These are phyloP conservation scores for Hansenula lynferdii DNA, from an alignment of 1,139 yeast genomes.

Conservation along the genomic window DNA sequence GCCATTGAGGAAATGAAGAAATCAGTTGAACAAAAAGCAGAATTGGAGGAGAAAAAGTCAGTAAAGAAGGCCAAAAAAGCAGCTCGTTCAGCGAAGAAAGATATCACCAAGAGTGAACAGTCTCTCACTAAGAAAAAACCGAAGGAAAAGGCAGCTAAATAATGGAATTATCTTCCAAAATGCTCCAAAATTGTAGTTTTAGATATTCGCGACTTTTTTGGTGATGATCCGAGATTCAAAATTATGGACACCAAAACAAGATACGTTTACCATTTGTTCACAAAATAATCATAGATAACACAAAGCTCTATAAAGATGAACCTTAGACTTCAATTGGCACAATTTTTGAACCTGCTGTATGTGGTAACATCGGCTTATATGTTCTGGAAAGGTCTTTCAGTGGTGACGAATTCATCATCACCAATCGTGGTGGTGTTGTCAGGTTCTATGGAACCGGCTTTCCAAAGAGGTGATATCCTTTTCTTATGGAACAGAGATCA, in stretches of 20 bases:
- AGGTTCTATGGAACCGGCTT: slow-evolving; percentile 99
- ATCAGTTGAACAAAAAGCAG: no score
- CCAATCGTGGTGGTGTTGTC: slow-evolving; percentile 96
- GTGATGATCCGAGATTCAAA: neutral
- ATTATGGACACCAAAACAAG: neutral
- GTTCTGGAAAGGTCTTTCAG: slow-evolving; percentile 82
- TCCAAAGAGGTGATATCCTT: slow-evolving; percentile 94
- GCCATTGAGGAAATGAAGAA: no score
- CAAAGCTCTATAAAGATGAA: slow-evolving; percentile 27
- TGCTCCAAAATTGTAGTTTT: no score
- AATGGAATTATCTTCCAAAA: no score
- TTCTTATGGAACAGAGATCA: slow-evolving; percentile 84
- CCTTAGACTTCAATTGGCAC: slow-evolving; percentile 37
- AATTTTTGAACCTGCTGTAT: slow-evolving; percentile 66
- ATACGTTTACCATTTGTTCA: no score
- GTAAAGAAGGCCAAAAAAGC: no score
- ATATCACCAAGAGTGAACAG: no score
- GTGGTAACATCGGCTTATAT: slow-evolving; percentile 87
- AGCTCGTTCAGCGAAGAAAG: no score
- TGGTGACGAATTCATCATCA: slow-evolving; percentile 78
- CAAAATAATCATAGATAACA: no score
- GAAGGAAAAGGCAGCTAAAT: no score
- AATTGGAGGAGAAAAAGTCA: no score
- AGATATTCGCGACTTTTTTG: neutral
- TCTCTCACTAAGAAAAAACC: no score